Evolutionary conservation across 2,329 filamentous ascomycete genomes (phyloP).

Genomic region (Trichoderma aggressivum): DNA sequence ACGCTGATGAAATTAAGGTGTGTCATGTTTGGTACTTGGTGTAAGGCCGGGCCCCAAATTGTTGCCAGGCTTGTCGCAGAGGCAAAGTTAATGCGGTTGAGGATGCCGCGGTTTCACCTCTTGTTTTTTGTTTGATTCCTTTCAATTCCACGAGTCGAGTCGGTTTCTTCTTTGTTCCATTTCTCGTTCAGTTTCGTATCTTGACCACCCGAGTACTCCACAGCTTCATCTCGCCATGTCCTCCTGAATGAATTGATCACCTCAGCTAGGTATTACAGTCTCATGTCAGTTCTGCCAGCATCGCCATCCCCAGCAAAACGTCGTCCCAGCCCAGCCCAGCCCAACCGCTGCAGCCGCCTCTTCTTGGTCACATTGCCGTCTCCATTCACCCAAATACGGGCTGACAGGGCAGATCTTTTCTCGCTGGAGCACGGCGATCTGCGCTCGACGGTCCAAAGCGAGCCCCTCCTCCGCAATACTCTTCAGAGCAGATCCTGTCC

Average conservation of each 20-base stretch:
- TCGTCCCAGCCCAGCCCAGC: not conserved
- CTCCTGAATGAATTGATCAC: not conserved
- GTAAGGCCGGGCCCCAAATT: not conserved
- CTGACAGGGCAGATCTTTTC: slow-evolving; percentile 8
- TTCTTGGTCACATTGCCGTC: not conserved
- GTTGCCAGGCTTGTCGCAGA: slow-evolving; percentile 1
- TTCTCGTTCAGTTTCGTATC: not conserved
- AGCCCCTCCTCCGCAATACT: slow-evolving; percentile 13
- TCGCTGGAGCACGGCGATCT: not conserved
- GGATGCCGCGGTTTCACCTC: not conserved
- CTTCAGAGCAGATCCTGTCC: not conserved
- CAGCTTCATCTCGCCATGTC: not conserved
- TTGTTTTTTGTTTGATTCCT: not conserved
- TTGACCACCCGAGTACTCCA: not conserved
- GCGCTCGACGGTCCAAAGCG: slow-evolving; percentile 6
- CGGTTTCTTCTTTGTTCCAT: not conserved
- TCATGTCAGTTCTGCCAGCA: not conserved
- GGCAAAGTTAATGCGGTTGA: not conserved
- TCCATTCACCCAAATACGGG: not conserved
- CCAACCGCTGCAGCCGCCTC: not conserved
- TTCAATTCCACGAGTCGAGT: not conserved
- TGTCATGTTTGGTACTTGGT: slow-evolving; percentile 11
- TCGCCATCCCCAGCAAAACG: not conserved
- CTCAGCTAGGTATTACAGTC: not conserved
- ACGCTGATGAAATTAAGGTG: slow-evolving; percentile 14